Percentiles rank a stretch among this genome's conserved stretches.
These are phyloP conservation scores for Aspergillus oerlinghausenensis DNA, from an alignment of 2,329 filamentous ascomycete genomes.

Conservation along the genomic window DNA sequence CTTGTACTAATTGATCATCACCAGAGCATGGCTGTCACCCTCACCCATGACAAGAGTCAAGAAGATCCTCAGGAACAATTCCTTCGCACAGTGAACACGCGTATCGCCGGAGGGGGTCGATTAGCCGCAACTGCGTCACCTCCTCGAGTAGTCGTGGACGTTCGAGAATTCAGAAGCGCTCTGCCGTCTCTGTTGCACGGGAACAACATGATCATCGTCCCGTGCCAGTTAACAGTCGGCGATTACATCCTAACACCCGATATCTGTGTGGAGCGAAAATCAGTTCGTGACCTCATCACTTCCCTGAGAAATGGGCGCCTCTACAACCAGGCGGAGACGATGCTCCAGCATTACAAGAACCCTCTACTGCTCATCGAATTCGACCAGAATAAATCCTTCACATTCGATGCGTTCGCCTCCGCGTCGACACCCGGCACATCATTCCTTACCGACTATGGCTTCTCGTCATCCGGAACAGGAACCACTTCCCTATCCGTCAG, in stretches of 20 bases:
- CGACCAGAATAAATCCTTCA: slow-evolving; percentile 95
- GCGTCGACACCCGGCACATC: slow-evolving; percentile 36
- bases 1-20: slow-evolving; percentile 10
- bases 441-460: slow-evolving; percentile 52
- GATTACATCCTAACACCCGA: slow-evolving; percentile 91
- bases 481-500: slow-evolving; percentile 54
- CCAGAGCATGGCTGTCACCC: slow-evolving; percentile 77
- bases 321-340: slow-evolving; percentile 86
- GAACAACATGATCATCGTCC: slow-evolving; percentile 79
- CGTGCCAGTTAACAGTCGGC: slow-evolving; percentile 92
- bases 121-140: slow-evolving; percentile 79
- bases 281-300: slow-evolving; percentile 81
- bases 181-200: slow-evolving; percentile 88
- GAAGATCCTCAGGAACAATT: slow-evolving; percentile 88
- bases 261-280: slow-evolving; percentile 94
- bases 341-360: slow-evolving; percentile 87
- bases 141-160: slow-evolving; percentile 87
- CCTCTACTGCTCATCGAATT: slow-evolving; percentile 96
- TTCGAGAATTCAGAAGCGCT: slow-evolving; percentile 91
- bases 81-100: slow-evolving; percentile 89
- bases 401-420: slow-evolving; percentile 64
- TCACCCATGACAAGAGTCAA: slow-evolving; percentile 67
- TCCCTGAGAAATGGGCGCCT: slow-evolving; percentile 89
- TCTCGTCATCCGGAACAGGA: slow-evolving; percentile 32
- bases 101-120: slow-evolving; percentile 88